phyloP scores from a whole-genome alignment of 139 green algal genomes.

The Eudorina sp. region DNA sequence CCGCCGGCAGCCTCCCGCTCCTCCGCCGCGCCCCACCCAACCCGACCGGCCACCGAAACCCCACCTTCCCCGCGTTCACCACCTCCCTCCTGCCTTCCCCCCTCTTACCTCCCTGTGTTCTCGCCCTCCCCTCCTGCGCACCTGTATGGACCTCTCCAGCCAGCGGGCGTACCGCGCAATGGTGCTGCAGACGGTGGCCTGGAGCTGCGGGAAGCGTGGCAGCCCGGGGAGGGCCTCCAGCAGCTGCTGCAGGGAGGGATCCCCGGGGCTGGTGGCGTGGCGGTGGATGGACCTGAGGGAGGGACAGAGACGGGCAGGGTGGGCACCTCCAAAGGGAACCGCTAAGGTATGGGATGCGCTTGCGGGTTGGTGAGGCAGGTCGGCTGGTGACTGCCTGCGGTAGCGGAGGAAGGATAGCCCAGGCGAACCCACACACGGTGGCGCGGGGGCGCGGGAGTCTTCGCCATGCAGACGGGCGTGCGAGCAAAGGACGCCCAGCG shows the following conservation, averaged over 20 bases:
- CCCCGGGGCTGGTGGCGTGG: slow-evolving; percentile 49
- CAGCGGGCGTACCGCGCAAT: slow-evolving; percentile 74
- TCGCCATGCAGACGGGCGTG: too few species aligned
- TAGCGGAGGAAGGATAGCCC: too few species aligned
- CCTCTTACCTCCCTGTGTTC: not conserved
- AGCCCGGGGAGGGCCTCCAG: slow-evolving; percentile 74
- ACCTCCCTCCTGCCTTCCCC: not conserved
- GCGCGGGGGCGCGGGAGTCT: too few species aligned
- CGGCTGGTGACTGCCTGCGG: too few species aligned
- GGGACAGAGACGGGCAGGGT: too few species aligned
- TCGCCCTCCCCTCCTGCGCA: slow-evolving; percentile 34
- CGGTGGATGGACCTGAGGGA: slow-evolving; percentile 59
- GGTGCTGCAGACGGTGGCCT: slow-evolving; percentile 66
- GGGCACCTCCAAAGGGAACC: too few species aligned
- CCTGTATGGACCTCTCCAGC: slow-evolving; percentile 55
- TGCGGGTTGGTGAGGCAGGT: too few species aligned
- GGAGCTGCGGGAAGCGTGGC: slow-evolving; percentile 62
- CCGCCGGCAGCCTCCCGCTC: too few species aligned
- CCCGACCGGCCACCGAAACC: not conserved
- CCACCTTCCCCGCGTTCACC: not conserved
- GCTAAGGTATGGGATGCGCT: too few species aligned
- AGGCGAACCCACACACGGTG: too few species aligned
- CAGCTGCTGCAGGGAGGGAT: slow-evolving; percentile 71
- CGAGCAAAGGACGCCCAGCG: too few species aligned
- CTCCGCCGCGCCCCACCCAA: too few species aligned